phyloP scores from a whole-genome alignment of 2,329 filamentous ascomycete species.

The Cladosporium halotolerans region DNA sequence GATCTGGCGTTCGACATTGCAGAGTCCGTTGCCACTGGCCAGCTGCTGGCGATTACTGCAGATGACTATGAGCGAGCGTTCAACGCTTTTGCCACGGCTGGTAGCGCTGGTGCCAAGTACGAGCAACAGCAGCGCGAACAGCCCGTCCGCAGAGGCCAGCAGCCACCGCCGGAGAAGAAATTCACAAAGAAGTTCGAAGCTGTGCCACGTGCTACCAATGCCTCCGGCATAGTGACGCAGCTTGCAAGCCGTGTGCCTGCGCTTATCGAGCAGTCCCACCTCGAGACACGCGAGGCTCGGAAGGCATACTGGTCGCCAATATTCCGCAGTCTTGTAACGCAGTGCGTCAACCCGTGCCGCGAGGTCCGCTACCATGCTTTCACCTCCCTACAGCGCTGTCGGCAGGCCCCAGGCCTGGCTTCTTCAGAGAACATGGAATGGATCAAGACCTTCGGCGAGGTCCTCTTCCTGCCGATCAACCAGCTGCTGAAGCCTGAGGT shows the following conservation, averaged over 20 bases:
- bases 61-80: slow-evolving; percentile 93
- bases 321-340: slow-evolving; percentile 77
- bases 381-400: slow-evolving; percentile 72
- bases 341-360: slow-evolving; percentile 90
- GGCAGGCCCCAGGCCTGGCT: slow-evolving; percentile 78
- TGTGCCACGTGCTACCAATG: slow-evolving; percentile 71
- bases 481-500: slow-evolving; percentile 89
- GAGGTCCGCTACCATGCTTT: slow-evolving; percentile 89
- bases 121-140: slow-evolving; percentile 49
- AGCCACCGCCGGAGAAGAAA: slow-evolving; percentile 23
- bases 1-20: slow-evolving; percentile 81
- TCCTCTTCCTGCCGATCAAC: slow-evolving; percentile 84
- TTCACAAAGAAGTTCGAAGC: slow-evolving; percentile 58
- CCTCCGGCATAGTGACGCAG: slow-evolving; percentile 73
- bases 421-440: slow-evolving; percentile 75
- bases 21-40: slow-evolving; percentile 65
- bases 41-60: slow-evolving; percentile 77
- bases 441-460: slow-evolving; percentile 90
- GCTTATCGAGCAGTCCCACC: slow-evolving; percentile 86
- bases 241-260: slow-evolving; percentile 76
- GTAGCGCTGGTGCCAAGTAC: slow-evolving; percentile 61
- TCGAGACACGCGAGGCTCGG: slow-evolving; percentile 73
- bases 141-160: slow-evolving; percentile 12
- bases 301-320: slow-evolving; percentile 96
- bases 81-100: slow-evolving; percentile 83